Evolutionary conservation across 2,329 filamentous ascomycete genomes (phyloP), one percentile per base, ranked within the genome.

Genomic region (Xylaria hypoxylon): DNA sequence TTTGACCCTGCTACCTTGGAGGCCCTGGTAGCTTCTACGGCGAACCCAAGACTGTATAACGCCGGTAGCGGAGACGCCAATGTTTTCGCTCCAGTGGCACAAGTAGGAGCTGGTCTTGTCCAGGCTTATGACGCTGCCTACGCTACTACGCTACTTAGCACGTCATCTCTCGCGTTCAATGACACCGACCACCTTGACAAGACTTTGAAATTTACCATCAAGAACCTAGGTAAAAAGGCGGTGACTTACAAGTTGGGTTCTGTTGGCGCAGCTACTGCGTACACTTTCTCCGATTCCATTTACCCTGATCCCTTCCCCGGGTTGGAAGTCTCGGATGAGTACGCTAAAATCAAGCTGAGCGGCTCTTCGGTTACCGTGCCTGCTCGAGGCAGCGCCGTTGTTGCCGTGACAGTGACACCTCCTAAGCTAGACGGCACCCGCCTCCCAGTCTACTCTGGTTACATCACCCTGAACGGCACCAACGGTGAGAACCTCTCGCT

Each of bases 151-250:
- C 72, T 86, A 13, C 78, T 90, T 22, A 84, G 83, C 71, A 83
- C 81, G 10, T 85, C 85, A n/a, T 86, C 84, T 74, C 77, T 91
- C 15, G 83, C 86, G 3, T 89, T 90, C 78, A 90, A 90, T 74
- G 88, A 91, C 75, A 88, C 87, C 0, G 85, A 86, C 69, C 75
- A 90, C 79, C 84, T 88, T 68, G 75, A 76, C 51, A 76, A 79
- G 11, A 79, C 78, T 2, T 78, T 83, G 48, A 82, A 83, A 68
- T 88, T 90, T 73, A 83, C 80, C 44, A 80, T 91, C 69, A 81
- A 77, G 71, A 91, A 90, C 79, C 79, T 80, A 5, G 85, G 84
- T 51, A 76, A 76, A 17, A 78, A 80, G 26, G 75, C 80, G 0
- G 75, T 87, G 56, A 84, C 83, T 5, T 89, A 88, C 76, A 79